phyloP scores from a whole-genome alignment of 2,329 filamentous ascomycete genomes.

The Fusarium musae region DNA sequence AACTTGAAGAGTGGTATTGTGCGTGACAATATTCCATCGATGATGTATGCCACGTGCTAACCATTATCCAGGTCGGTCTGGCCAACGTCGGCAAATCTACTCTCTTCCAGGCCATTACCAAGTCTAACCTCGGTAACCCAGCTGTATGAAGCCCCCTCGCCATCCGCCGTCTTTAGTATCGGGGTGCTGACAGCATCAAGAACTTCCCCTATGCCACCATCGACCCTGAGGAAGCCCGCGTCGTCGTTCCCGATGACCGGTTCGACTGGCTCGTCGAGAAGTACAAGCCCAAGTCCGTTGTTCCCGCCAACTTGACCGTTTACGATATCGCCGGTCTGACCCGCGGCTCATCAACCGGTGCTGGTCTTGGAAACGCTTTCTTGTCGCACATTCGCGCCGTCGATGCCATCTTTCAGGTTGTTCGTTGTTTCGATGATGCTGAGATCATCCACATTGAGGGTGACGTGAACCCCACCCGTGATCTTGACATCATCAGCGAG shows the following conservation, averaged over 20 bases:
- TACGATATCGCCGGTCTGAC: conserved; percentile 99
- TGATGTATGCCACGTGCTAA: conserved; percentile 38
- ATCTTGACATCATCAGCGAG: conserved; percentile 96
- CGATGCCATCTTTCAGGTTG: conserved; percentile 97
- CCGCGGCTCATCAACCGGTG: conserved; percentile 94
- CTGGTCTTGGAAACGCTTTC: conserved; percentile 97
- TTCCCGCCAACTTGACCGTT: conserved; percentile 97
- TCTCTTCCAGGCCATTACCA: conserved; percentile 99
- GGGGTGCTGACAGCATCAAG: conserved; percentile 61
- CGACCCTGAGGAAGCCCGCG: conserved; percentile 96
- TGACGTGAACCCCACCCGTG: conserved; percentile 93
- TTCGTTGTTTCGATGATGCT: conserved; percentile 97
- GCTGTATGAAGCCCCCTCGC: conserved; percentile 71
- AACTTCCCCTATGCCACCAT: conserved; percentile 99
- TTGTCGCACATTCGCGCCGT: conserved; percentile 98
- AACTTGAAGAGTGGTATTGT: conserved; percentile 99
- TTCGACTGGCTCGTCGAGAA: conserved; percentile 96
- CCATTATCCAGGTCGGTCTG: conserved; percentile 80
- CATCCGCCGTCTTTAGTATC: conserved; percentile 49
- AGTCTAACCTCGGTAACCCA: conserved; percentile 96
- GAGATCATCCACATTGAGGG: conserved; percentile 99
- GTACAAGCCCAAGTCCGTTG: conserved; percentile 96
- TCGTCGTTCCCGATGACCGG: conserved; percentile 94
- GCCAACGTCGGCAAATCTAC: conserved; percentile 99
- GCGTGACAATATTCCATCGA: conserved; percentile 50